Base-by-base conservation (phyloP, 1,284 basidiomycete genomes). In the Calocybe gambosa region DNA sequence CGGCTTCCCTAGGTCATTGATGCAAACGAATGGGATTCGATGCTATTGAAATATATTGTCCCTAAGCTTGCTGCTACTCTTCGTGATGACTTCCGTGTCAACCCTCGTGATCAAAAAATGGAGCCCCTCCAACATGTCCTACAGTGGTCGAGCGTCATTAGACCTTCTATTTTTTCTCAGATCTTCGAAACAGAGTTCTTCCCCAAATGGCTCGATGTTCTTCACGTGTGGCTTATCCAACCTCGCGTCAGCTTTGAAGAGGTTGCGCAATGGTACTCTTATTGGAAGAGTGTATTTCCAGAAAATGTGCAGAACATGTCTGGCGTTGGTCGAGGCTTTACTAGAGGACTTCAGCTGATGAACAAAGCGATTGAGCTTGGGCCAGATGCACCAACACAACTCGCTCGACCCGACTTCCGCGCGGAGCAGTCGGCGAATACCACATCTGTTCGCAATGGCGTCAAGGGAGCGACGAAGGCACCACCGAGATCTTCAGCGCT, bases 161-260 rank as follows among this genome's bases (percentile, higher is more conserved):
- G 90, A 3, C 66, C 79, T 0, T 85, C 86, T 1, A 80, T 93
- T 50, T 74, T 94, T 52, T 75, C 82, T 1, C 87, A 92, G 57
- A 66, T 98, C 5, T 68, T 97, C 52, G 89, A 94, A 62, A 75
- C 77, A 6, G 92, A 93, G 58, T 95, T 99, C 70, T 96, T 98
- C 76, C 89, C 91, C 1, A 93, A 94, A 61, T 99, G 93, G 93
- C 74, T 99, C 42, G 82, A 91, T 36, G 81, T 89, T n/a, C 69
- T 99, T 29, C 85, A 93, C 58, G 66, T 89, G 34, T 98, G 94
- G 96, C 82, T 99, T 43, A 74, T 85, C 9, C 88, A 92, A 61
- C 85, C 90, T 0, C 75, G 70, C 21, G 85, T 85, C 56, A 92
- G 83, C 64, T 83, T 89, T 55, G 89, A 86, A 55, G 92, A 99